phyloP scores from a whole-genome alignment of 805 yeast species.

The Scheffersomyces coipomensis region DNA sequence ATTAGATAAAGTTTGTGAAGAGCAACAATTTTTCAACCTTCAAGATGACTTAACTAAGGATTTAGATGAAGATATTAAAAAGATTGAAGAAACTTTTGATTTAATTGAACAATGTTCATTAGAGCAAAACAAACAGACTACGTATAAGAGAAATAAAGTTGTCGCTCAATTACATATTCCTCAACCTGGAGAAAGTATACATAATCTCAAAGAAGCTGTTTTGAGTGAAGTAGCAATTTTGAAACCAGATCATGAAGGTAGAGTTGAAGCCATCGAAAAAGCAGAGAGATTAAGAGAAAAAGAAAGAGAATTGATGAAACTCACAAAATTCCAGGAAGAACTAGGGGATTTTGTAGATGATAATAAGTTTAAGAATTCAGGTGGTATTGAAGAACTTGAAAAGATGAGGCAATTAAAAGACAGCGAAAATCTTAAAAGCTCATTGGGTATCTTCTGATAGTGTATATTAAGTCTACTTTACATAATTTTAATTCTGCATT shows the following conservation, averaged over 20 bases:
- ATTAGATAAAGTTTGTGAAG: constrained; percentile 85
- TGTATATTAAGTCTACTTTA: not conserved
- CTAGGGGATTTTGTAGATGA: constrained; percentile 82
- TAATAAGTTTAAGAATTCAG: constrained; percentile 71
- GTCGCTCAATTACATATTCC: constrained; percentile 47
- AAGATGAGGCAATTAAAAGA: constrained; percentile 65
- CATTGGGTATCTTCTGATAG: constrained; percentile 27
- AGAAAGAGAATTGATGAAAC: constrained; percentile 56
- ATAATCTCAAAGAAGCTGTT: constrained; percentile 70
- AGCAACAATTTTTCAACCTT: constrained; percentile 85
- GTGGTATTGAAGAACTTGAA: constrained; percentile 88
- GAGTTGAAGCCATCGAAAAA: constrained; percentile 84
- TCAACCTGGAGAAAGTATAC: constrained; percentile 62
- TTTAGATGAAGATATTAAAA: constrained; percentile 74
- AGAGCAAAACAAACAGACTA: constrained; percentile 67
- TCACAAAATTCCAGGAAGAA: constrained; percentile 79
- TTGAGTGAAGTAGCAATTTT: constrained; percentile 75
- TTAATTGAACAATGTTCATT: constrained; percentile 78
- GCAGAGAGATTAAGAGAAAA: constrained; percentile 80
- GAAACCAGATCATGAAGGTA: constrained; percentile 77
- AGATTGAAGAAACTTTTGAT: constrained; percentile 77
- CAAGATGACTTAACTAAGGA: constrained; percentile 86
- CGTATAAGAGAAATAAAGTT: constrained; percentile 35
- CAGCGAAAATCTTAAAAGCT: constrained; percentile 61
- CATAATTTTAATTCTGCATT: not conserved